Conservation (phyloP, 768 basidiomycete genomes). For the Leccinum ochraceum region DNA sequence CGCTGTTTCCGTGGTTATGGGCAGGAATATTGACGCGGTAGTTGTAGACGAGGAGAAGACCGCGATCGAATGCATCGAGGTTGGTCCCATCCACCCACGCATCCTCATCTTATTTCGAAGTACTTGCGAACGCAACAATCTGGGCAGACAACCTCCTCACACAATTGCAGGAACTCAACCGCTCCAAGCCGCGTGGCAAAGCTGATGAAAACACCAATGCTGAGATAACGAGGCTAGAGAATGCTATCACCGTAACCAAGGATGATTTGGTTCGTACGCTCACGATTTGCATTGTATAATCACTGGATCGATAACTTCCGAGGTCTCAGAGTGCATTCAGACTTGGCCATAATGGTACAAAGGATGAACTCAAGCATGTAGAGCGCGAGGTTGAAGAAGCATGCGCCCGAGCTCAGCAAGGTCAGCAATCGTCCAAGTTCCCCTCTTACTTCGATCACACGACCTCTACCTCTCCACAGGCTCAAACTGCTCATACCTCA, state of each 20-base stretch:
- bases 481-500: slow-evolving; percentile 49
- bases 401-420: slow-evolving; percentile 71
- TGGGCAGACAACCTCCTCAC: slow-evolving; percentile 79
- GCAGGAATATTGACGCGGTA: slow-evolving; percentile 92
- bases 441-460: background rate
- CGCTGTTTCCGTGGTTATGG: slow-evolving; percentile 89
- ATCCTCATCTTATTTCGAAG: slow-evolving; percentile 37
- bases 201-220: slow-evolving; percentile 78
- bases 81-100: slow-evolving; percentile 30
- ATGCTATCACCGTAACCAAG: slow-evolving; percentile 66
- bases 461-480: slow-evolving; percentile 37
- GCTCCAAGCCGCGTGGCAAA: slow-evolving; percentile 80
- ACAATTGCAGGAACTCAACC: slow-evolving; percentile 80
- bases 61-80: slow-evolving; percentile 97
- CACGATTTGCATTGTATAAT: background rate
- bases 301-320: slow-evolving; percentile 1
- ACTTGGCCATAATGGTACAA: slow-evolving; percentile 72
- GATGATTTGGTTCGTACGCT: slow-evolving; percentile 74
- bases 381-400: slow-evolving; percentile 65
- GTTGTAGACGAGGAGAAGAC: slow-evolving; percentile 97
- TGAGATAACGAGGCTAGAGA: slow-evolving; percentile 79
- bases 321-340: slow-evolving; percentile 67
- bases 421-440: slow-evolving; percentile 35
- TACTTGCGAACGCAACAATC: slow-evolving; percentile 95
- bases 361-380: slow-evolving; percentile 82